Evolutionary conservation across 495 filamentous ascomycete species (phyloP).

Genomic region (Xylaria cubensis): DNA sequence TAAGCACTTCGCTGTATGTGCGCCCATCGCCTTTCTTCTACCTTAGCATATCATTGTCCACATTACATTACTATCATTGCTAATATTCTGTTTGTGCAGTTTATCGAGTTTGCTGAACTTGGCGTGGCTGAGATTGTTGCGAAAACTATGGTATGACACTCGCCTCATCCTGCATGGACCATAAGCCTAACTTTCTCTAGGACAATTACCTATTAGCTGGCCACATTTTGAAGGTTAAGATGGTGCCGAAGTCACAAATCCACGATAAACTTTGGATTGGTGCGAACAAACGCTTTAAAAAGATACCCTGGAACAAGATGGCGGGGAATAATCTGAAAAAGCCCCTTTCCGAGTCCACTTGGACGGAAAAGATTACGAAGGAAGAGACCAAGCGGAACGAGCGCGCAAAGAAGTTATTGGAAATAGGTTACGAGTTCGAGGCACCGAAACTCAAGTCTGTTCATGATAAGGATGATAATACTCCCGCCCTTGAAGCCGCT

Average conservation of each 20-base stretch:
- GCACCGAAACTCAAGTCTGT: constrained; percentile 74
- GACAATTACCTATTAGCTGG: constrained; percentile 96
- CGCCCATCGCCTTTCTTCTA: background rate
- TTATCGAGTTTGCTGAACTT: constrained; percentile 82
- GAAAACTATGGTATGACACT: constrained; percentile 74
- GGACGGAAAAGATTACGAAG: constrained; percentile 72
- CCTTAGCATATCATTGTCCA: background rate
- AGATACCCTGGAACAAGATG: constrained; percentile 82
- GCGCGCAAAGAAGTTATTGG: constrained; percentile 77
- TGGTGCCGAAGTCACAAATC: constrained; percentile 75
- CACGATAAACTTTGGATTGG: constrained; percentile 85
- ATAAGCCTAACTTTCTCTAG: constrained; percentile 11
- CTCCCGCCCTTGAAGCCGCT: constrained; percentile 39
- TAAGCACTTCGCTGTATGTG: constrained; percentile 77
- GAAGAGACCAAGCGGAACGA: constrained; percentile 71
- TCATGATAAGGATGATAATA: constrained; percentile 41
- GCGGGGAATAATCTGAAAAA: constrained; percentile 74
- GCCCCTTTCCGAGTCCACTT: constrained; percentile 72
- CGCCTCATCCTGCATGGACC: background rate
- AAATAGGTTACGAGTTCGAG: constrained; percentile 84
- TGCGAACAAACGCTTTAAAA: constrained; percentile 86
- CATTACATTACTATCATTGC: background rate
- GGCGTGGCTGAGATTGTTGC: constrained; percentile 88
- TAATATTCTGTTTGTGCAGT: constrained; percentile 42
- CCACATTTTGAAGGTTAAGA: constrained; percentile 86